Evolutionary conservation across 768 basidiomycete genomes (phyloP).

Genomic region (Calocera cornea): DNA sequence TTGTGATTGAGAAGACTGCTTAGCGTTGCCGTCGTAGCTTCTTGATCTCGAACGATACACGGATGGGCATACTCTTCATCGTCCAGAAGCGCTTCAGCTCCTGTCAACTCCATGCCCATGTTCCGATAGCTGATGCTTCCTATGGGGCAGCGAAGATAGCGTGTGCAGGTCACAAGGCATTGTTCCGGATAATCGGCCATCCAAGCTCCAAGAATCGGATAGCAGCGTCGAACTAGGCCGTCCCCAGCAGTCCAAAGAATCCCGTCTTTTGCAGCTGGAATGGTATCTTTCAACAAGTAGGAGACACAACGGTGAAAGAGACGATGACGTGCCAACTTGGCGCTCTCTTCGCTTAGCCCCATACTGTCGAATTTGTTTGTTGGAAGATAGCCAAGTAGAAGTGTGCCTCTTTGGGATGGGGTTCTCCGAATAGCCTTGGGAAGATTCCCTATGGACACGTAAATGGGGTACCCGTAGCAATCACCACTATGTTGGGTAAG

Average conservation of each 20-base stretch:
- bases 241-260: constrained; percentile 24
- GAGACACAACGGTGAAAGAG: constrained; percentile 31
- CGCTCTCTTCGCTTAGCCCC: constrained; percentile 30
- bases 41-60: not conserved
- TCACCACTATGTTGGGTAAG: constrained; percentile 24
- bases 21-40: not conserved
- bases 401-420: constrained; percentile 24
- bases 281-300: constrained; percentile 24
- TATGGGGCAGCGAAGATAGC: constrained; percentile 7
- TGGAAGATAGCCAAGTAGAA: constrained; percentile 33
- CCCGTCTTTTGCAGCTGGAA: constrained; percentile 22
- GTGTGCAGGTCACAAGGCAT: constrained; percentile 9
- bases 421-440: constrained; percentile 23
- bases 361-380: constrained; percentile 22
- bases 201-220: constrained; percentile 18
- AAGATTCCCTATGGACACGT: constrained; percentile 26
- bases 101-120: not conserved
- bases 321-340: constrained; percentile 26
- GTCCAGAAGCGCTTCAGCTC: constrained; percentile 11
- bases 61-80: constrained; percentile 11
- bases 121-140: constrained; percentile 4
- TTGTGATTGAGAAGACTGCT: not conserved
- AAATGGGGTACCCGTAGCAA: constrained; percentile 23
- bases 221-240: constrained; percentile 29
- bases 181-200: constrained; percentile 15